Percentiles rank a stretch among this genome's conserved stretches.
phyloP scores from a whole-genome alignment of 495 filamentous ascomycete genomes.

The Neohortaea acidophila region DNA sequence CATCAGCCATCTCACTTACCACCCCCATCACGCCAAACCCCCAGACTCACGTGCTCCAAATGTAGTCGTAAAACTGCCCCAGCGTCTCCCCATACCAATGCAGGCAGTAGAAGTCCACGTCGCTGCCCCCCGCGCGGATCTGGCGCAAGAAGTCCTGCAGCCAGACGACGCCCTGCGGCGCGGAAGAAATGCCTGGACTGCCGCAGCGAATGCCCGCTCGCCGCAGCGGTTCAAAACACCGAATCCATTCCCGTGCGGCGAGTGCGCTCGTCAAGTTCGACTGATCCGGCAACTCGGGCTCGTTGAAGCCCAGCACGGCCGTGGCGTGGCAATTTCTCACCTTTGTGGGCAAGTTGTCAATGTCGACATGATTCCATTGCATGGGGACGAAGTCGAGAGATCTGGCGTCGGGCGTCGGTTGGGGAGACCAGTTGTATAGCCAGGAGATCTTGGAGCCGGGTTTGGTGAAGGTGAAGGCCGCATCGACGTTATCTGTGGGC shows the following conservation, averaged over 20 bases:
- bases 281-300: constrained; percentile 17
- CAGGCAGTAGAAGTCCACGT: constrained; percentile 16
- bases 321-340: constrained; percentile 3
- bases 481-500: constrained; percentile 14
- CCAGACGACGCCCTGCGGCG: constrained; percentile 15
- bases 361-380: constrained; percentile 17
- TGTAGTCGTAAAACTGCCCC: constrained; percentile 17
- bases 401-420: constrained; percentile 8
- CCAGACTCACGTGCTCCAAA: constrained; percentile 10
- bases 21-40: neutral
- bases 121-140: constrained; percentile 7
- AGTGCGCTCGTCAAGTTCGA: constrained; percentile 8
- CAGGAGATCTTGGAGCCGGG: constrained; percentile 14
- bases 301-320: constrained; percentile 12
- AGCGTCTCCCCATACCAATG: constrained; percentile 18
- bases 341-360: constrained; percentile 9
- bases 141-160: constrained; percentile 9
- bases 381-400: constrained; percentile 14
- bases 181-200: constrained; percentile 14
- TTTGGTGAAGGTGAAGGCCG: constrained; percentile 12
- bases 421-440: constrained; percentile 18
- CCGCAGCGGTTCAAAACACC: constrained; percentile 13
- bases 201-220: constrained; percentile 12
- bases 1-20: neutral
- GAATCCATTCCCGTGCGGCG: constrained; percentile 14